A percentile compares a stretch with the other conserved stretches of the same genome.
Conservation (phyloP, 2,329 filamentous ascomycete species). For the Colletotrichum salicis region DNA sequence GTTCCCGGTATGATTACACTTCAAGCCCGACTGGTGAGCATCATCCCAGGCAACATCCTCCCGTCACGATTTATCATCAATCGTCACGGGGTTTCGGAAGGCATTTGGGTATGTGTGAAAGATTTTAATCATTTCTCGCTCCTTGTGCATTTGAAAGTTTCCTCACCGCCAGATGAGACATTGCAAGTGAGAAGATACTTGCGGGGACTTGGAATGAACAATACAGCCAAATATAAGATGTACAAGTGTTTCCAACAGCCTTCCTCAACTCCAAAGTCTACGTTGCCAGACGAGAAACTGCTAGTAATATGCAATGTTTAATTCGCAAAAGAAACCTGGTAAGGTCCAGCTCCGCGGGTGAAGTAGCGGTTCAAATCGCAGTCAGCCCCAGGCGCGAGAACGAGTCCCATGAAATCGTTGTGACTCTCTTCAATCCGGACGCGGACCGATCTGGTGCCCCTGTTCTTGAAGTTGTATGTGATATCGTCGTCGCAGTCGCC, state of each 20-base stretch:
- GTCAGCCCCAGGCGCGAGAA: not conserved
- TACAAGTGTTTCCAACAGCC: too few relatives aligned
- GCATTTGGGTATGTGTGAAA: not conserved
- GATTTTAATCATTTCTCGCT: not conserved
- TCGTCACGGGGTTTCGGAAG: not conserved
- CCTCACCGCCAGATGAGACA: too few relatives aligned
- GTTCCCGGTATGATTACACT: too few relatives aligned
- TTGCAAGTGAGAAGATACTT: too few relatives aligned
- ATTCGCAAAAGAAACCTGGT: slow-evolving; percentile 5
- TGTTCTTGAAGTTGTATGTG: slow-evolving; percentile 12
- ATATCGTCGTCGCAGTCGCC: not conserved
- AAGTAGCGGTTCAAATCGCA: not conserved
- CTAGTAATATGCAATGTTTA: not conserved
- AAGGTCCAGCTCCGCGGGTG: not conserved
- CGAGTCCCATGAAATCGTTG: not conserved
- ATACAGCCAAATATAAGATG: too few relatives aligned
- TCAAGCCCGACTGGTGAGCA: not conserved
- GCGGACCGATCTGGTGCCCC: not conserved
- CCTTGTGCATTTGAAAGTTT: too few relatives aligned
- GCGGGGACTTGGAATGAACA: too few relatives aligned
- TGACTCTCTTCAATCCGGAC: not conserved
- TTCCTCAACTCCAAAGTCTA: too few relatives aligned
- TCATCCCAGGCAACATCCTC: not conserved
- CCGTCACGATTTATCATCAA: not conserved
- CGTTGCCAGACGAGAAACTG: too few relatives aligned